A percentile compares a stretch with the other conserved stretches of the same genome.
Evolutionary conservation across 176 grass and related monocot genomes (phyloP).

Genomic region (Triticum urartu): DNA sequence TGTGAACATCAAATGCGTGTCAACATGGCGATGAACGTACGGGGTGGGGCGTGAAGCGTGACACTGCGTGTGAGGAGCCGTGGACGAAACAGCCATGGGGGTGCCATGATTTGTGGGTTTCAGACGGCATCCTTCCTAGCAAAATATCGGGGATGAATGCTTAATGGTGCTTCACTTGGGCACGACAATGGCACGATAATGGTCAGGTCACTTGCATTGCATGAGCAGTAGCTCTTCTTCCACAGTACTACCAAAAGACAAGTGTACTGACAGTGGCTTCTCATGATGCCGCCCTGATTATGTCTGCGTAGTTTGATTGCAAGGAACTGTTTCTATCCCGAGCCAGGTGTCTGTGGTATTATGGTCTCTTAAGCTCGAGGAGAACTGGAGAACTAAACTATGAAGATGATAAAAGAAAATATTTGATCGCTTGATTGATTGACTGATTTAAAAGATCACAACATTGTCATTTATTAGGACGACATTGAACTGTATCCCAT

Average conservation of each 20-base stretch:
- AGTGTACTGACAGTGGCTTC: slow-evolving; percentile 18
- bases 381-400: not conserved
- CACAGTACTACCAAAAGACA: not conserved
- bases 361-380: not conserved
- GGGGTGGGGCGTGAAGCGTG: slow-evolving; percentile 20
- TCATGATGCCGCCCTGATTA: not conserved
- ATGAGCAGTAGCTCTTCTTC: not conserved
- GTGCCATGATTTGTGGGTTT: not conserved
- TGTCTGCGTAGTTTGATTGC: not conserved
- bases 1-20: slow-evolving; percentile 44
- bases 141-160: not conserved
- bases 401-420: not conserved
- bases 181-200: not conserved
- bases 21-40: slow-evolving; percentile 3
- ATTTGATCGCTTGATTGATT: not conserved
- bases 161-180: not conserved
- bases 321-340: not conserved
- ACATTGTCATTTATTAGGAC: not conserved
- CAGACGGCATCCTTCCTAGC: not conserved
- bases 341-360: not conserved
- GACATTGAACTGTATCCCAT: not conserved
- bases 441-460: not conserved
- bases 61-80: not conserved
- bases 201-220: slow-evolving; percentile 14
- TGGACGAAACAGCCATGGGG: not conserved